Conservation (phyloP, 176 grass and related monocot species). For the Metroxylon sagu region DNA sequence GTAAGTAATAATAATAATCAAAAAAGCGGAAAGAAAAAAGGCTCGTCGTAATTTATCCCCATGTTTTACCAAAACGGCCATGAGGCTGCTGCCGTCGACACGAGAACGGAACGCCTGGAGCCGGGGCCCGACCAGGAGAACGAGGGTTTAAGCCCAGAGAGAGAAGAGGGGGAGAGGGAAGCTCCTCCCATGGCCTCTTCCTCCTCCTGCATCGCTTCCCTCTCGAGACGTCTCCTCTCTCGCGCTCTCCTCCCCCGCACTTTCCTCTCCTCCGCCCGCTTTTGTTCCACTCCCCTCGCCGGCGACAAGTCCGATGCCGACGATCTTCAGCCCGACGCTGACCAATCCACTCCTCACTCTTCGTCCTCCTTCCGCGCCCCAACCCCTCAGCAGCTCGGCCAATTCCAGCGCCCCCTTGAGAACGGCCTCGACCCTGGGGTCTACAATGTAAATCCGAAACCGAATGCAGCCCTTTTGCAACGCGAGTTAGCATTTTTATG, state of each 20-base stretch:
- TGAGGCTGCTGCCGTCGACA: no score
- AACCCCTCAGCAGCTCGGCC: neutral
- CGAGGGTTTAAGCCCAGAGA: slow-evolving; percentile 26
- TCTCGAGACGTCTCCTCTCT: slow-evolving; percentile 30
- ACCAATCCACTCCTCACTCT: neutral
- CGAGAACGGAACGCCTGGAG: no score
- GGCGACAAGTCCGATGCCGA: slow-evolving; percentile 22
- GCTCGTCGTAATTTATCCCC: no score
- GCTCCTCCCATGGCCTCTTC: slow-evolving; percentile 33
- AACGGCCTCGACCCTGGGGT: slow-evolving; percentile 76
- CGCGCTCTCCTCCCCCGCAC: slow-evolving; percentile 19
- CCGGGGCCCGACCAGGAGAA: no score
- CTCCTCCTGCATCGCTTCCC: slow-evolving; percentile 21
- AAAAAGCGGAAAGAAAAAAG: no score
- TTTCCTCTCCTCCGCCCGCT: slow-evolving; percentile 21
- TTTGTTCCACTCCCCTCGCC: slow-evolving; percentile 19
- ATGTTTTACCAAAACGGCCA: no score
- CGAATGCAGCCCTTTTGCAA: no score
- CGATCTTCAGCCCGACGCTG: neutral
- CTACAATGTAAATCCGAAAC: slow-evolving; percentile 41
- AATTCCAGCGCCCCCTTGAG: slow-evolving; percentile 47
- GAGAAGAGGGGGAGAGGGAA: no score
- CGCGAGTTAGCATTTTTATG: no score
- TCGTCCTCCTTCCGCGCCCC: neutral
- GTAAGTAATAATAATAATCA: no score